Evolutionary conservation across 768 basidiomycete genomes (phyloP).

Genomic region (Termitomyces sp.): DNA sequence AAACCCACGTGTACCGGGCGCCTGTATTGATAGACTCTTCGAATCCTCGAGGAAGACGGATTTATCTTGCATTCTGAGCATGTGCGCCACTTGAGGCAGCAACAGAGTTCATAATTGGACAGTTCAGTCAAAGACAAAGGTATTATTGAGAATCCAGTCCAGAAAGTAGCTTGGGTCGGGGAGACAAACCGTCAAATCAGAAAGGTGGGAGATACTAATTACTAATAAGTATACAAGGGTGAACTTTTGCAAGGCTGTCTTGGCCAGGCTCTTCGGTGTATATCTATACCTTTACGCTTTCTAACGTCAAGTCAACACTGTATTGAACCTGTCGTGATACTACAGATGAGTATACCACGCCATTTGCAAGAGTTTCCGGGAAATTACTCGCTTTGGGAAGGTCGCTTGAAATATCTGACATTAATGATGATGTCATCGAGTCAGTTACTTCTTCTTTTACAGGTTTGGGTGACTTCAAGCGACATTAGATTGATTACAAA

Average conservation of each 20-base stretch:
- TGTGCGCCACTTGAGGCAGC: neutral
- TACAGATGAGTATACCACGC: neutral
- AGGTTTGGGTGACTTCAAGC: too few species aligned
- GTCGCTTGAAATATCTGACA: too few species aligned
- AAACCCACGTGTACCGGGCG: neutral
- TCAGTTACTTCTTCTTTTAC: too few species aligned
- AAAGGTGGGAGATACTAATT: neutral
- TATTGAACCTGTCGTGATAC: neutral
- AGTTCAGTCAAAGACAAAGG: neutral
- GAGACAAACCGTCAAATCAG: constrained; percentile 27
- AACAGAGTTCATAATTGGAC: neutral
- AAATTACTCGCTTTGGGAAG: neutral
- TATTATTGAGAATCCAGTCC: neutral
- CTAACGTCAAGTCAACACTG: neutral
- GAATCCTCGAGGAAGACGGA: neutral
- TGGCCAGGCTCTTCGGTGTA: neutral
- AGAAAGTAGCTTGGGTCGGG: constrained; percentile 1
- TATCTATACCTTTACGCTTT: neutral
- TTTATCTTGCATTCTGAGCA: neutral
- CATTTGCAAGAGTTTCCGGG: neutral
- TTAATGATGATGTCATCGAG: too few species aligned
- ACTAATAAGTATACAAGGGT: neutral
- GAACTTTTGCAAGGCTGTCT: neutral
- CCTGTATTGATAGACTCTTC: neutral
- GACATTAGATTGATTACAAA: too few species aligned